Conservation (phyloP, 2,329 filamentous ascomycete genomes). For the Neobulgaria alba region DNA sequence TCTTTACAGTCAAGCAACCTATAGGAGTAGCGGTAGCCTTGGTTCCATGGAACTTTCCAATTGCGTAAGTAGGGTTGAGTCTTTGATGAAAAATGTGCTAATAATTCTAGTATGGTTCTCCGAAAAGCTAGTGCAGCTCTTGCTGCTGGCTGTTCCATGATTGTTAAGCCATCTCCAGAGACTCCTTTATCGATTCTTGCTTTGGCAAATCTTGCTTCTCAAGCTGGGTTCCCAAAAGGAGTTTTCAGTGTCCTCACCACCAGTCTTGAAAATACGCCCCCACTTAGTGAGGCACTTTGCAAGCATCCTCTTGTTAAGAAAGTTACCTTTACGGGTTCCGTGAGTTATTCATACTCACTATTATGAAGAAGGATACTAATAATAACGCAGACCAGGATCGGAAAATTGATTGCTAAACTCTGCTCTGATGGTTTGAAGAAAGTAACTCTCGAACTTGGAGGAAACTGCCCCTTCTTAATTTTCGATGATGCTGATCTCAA, state of each 20-base stretch:
- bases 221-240: conserved; percentile 49
- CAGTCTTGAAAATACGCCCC: conserved; percentile 44
- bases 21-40: conserved; percentile 60
- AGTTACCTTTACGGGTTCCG: conserved; percentile 50
- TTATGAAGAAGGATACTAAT: conserved; percentile 1
- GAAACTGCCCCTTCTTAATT: conserved; percentile 56
- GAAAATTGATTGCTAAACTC: conserved; percentile 51
- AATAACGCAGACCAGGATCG: conserved; percentile 40
- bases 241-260: conserved; percentile 55
- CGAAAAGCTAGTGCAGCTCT: conserved; percentile 60
- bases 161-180: conserved; percentile 64
- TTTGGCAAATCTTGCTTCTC: conserved; percentile 43
- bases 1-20: conserved; percentile 68
- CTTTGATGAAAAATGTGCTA: not conserved
- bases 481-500: conserved; percentile 57
- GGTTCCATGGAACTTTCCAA: conserved; percentile 66
- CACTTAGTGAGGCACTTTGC: conserved; percentile 45
- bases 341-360: conserved; percentile 9
- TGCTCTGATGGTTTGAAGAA: conserved; percentile 56
- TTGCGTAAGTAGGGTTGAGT: conserved; percentile 36
- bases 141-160: conserved; percentile 66
- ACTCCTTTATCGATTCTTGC: conserved; percentile 49
- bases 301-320: conserved; percentile 52
- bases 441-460: conserved; percentile 54
- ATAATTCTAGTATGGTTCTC: conserved; percentile 42